Evolutionary conservation across 225 moss, liverwort and hornwort genomes (phyloP).

Genomic region (Rhytidiadelphus loreus): DNA sequence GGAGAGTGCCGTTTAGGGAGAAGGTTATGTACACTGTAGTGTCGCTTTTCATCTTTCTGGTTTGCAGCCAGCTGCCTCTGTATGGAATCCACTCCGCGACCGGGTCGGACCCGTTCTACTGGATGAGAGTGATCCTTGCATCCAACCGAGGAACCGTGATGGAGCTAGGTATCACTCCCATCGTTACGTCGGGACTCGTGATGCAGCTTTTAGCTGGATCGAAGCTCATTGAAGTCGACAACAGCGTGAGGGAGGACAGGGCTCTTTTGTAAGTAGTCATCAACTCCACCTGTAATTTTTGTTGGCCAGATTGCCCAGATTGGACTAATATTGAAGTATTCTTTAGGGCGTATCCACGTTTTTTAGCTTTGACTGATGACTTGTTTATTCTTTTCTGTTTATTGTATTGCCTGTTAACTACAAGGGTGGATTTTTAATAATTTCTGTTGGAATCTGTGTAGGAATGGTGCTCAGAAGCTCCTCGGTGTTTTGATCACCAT

Average conservation of each 20-base stretch:
- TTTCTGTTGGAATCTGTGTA: neutral
- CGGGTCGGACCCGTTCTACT: conserved; percentile 97
- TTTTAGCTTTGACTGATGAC: neutral
- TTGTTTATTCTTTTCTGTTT: neutral
- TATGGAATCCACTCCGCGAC: conserved; percentile 91
- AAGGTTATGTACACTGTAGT: conserved; percentile 95
- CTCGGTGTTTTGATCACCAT: conserved; percentile 91
- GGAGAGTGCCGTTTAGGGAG: conserved; percentile 91
- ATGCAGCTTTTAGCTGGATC: conserved; percentile 98
- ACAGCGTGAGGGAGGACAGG: conserved; percentile 97
- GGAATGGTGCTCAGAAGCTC: conserved; percentile 93
- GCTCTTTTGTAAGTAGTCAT: conserved; percentile 71
- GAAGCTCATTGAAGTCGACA: conserved; percentile 95
- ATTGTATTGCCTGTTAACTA: neutral
- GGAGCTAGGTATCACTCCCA: conserved; percentile 96
- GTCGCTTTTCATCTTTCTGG: conserved; percentile 91
- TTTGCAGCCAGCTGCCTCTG: conserved; percentile 89
- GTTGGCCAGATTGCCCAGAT: no score
- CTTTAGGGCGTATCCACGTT: neutral
- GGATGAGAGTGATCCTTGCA: conserved; percentile 95
- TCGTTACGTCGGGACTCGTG: conserved; percentile 86
- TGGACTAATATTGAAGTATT: neutral
- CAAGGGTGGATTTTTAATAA: neutral
- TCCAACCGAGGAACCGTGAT: conserved; percentile 92
- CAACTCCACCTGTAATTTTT: neutral